Evolutionary conservation across 2,329 filamentous ascomycete genomes (phyloP).

Genomic region (Purpureocillium takamizusanense): DNA sequence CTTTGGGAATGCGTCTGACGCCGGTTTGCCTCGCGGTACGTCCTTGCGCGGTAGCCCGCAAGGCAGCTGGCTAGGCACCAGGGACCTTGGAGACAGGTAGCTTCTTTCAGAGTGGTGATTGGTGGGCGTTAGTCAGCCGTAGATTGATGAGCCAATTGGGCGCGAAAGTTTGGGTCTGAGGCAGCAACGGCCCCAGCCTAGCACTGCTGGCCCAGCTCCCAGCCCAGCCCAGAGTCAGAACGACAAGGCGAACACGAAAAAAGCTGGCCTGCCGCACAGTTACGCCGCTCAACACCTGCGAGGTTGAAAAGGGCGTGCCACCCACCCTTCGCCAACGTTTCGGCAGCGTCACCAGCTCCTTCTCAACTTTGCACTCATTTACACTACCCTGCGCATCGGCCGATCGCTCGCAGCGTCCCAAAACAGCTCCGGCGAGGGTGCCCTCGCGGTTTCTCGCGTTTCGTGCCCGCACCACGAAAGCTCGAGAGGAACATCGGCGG

Average conservation of each 20-base stretch:
- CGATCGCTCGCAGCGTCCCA: background rate
- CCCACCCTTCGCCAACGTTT: constrained; percentile 9
- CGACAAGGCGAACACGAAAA: constrained; percentile 12
- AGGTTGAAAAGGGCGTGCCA: constrained; percentile 20
- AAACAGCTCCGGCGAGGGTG: background rate
- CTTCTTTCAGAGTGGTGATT: constrained; percentile 14
- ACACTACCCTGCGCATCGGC: background rate
- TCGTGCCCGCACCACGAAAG: too few species aligned
- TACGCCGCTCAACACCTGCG: constrained; percentile 5
- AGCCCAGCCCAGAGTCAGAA: constrained; percentile 4
- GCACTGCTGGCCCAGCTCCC: too few species aligned
- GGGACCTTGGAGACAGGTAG: constrained; percentile 16
- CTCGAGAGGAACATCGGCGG: too few species aligned
- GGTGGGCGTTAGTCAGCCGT: constrained; percentile 16
- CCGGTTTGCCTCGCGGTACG: constrained; percentile 8
- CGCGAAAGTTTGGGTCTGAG: constrained; percentile 22
- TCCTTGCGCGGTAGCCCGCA: constrained; percentile 13
- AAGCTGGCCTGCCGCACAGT: constrained; percentile 15
- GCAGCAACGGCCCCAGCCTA: constrained; percentile 17
- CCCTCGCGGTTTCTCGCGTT: too few species aligned
- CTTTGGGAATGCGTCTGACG: background rate
- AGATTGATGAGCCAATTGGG: constrained; percentile 16
- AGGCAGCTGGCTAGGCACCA: constrained; percentile 18
- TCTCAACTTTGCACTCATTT: constrained; percentile 9
- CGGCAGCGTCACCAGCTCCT: constrained; percentile 8